Base-by-base conservation (phyloP, 2,329 filamentous ascomycete genomes). In the Paecilomyces sp. region DNA sequence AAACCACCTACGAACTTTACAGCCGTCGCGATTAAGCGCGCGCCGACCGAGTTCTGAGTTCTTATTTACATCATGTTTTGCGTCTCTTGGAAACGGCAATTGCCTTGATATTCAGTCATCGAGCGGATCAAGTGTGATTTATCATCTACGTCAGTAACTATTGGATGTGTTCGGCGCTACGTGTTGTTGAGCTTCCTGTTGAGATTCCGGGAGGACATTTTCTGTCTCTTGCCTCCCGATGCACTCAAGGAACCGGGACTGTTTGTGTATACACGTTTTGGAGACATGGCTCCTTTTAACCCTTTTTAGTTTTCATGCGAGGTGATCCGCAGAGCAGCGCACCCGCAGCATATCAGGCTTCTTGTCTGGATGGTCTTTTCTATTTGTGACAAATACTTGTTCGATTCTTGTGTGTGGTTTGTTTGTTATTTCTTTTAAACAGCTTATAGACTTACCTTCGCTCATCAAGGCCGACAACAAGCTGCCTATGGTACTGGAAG, bases 1-100 rank as follows among this genome's bases (percentile, higher is more conserved):
- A 76, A 59, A 71, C 70, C 52, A 73, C 71, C n/a, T 77, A 74
- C 59, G 74, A 77, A 65, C 70, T 74, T 36, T 66, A 66, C 60
- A 69, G 68, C 58, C 70, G 70, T 58, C 68, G 70, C 53, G 70
- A 74, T 61, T 74, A 66, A 64, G 13, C 36, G 41, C n/a, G 41
- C 30, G 53, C n/a, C 9, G 24, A 31, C 30, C 13, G 3, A 24
- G 58, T 31, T 57, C 55, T 22, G 3, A 24, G 58, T 31, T 57
- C 55, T 56, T 52, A 56, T 33, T 28, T 53, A n/a, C 9, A 25
- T 53, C 51, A 30, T 62, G 31, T 58, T 55, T 52, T 53, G 64
- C 57, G 60, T 67, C 61, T 66, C 60, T 33, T 65, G 57, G 60
- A 66, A 62, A 66, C 61, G 60, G 63, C 64, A 60, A 52, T 41